Evolutionary conservation across 306 rosid species (phyloP), one percentile per base, ranked within the genome.

Genomic region (Vigna unguiculata): DNA sequence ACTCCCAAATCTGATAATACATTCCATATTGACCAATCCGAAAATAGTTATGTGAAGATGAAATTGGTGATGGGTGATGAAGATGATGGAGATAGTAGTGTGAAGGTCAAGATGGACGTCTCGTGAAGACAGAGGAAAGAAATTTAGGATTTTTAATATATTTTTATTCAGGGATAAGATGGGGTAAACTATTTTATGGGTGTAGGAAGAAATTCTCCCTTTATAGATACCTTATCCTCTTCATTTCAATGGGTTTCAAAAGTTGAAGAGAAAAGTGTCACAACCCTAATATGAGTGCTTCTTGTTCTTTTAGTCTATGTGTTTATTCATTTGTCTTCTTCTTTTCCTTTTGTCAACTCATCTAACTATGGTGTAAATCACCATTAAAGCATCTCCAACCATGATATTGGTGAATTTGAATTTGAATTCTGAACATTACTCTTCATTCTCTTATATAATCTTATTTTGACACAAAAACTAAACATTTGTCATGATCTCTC

Each of bases 381-480:
- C 10, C 64, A 69, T 28, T 69, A 12, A 17, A 69, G 9, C 60
- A 36, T 21, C 24, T 43, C 78, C 1, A 53, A 40, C 78, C 76
- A 78, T 78, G 85, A 75, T 17, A 45, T 49, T 74, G 88, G 43
- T 57, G 84, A 75, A 11, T 78, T 25, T 52, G 80, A 71, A 78
- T 52, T 82, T 0, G 86, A 86, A 20, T 57, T 82, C 0, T 86
- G 88, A 58, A 75, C 74, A 71, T 78, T 82, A 38, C 88, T 85
- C 65, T 85, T 85, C 59, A 16, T 85, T 78, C 53, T 85, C 65
- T 32, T 82, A 74, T 74, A 64, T 55, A 10, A 63, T 78, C 49
- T n/a, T 85, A 2, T 7, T 81, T 34, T 47, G 24, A 49, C 5
- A 47, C 12, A 9, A 28, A 16, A 70, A 20, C 0, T 12, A 12